Percentiles rank a stretch among this genome's conserved stretches.
phyloP scores from a whole-genome alignment of 805 yeast species.

The Kodamaea nitidulidarum region DNA sequence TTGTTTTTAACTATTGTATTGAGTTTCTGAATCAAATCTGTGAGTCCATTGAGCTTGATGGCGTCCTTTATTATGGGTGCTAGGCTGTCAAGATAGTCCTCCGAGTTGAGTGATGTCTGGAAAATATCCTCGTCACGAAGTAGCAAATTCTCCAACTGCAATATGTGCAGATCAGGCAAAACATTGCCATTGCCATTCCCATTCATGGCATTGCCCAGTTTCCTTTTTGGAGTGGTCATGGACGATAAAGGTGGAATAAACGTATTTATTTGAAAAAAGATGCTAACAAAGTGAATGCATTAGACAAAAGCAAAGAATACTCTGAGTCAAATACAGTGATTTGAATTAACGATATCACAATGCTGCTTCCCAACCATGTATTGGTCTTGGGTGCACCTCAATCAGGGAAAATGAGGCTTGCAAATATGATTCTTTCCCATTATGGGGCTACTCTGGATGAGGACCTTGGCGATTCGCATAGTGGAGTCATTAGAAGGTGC shows the following conservation, averaged over 20 bases:
- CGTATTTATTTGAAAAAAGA: neutral
- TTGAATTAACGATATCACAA: neutral
- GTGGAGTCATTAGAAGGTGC: slow-evolving; percentile 28
- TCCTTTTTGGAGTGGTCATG: neutral
- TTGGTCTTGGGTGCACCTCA: slow-evolving; percentile 43
- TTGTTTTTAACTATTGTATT: slow-evolving; percentile 55
- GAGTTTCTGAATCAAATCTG: slow-evolving; percentile 52
- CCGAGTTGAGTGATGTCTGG: slow-evolving; percentile 49
- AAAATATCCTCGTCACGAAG: slow-evolving; percentile 40
- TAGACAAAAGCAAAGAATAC: no score
- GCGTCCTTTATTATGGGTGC: slow-evolving; percentile 72
- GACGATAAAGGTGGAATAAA: neutral
- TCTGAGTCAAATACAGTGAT: no score
- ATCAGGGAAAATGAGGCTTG: slow-evolving; percentile 36
- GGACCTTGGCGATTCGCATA: slow-evolving; percentile 20
- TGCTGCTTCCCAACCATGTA: slow-evolving; percentile 32
- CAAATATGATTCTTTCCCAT: slow-evolving; percentile 10
- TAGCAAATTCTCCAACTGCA: slow-evolving; percentile 35
- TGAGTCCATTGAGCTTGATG: slow-evolving; percentile 49
- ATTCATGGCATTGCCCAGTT: neutral
- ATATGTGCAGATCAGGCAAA: slow-evolving; percentile 17
- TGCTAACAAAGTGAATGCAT: no score
- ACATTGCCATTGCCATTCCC: neutral
- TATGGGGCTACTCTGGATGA: neutral
- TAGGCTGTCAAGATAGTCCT: slow-evolving; percentile 73